These are phyloP conservation scores for Comarum palustre DNA, from an alignment of 306 rosid species.

Conservation along the genomic window DNA sequence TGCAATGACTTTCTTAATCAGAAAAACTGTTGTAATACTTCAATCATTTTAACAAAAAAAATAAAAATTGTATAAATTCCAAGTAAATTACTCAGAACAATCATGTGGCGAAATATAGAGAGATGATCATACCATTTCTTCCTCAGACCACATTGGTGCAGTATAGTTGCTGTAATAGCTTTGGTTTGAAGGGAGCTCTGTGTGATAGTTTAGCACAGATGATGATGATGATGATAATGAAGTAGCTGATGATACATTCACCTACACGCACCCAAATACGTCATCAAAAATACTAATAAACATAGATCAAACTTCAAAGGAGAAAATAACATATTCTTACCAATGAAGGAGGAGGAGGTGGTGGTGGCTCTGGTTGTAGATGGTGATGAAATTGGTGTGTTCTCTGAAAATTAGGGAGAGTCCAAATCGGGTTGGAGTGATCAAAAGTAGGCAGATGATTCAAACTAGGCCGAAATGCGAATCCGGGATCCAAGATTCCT, in stretches of 20 bases:
- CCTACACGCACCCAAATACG: constrained; percentile 42
- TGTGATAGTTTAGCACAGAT: constrained; percentile 36
- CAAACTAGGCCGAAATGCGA: constrained; percentile 36
- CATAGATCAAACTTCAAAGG: not conserved
- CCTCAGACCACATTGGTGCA: constrained; percentile 33
- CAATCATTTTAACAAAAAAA: no score
- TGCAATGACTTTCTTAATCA: not conserved
- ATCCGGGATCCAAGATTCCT: constrained; percentile 36
- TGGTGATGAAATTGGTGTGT: constrained; percentile 41
- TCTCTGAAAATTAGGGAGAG: constrained; percentile 42
- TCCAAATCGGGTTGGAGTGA: constrained; percentile 38
- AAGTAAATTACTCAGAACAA: not conserved
- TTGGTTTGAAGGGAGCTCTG: constrained; percentile 99
- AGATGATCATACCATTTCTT: constrained; percentile 47
- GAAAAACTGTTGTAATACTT: not conserved
- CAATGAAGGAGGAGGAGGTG: constrained; percentile 36
- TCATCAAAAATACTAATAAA: not conserved
- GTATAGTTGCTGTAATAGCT: constrained; percentile 37
- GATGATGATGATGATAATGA: constrained; percentile 48
- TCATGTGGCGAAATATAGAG: not conserved
- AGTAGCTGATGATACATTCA: constrained; percentile 47
- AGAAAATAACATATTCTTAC: constrained; percentile 25
- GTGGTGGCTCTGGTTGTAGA: not conserved
- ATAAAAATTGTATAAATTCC: not conserved
- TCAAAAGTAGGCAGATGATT: constrained; percentile 35